A percentile compares a stretch with the other conserved stretches of the same genome.
Conservation (phyloP, 192 early-diverging fungal species). For the Entophlyctis luteolus region DNA sequence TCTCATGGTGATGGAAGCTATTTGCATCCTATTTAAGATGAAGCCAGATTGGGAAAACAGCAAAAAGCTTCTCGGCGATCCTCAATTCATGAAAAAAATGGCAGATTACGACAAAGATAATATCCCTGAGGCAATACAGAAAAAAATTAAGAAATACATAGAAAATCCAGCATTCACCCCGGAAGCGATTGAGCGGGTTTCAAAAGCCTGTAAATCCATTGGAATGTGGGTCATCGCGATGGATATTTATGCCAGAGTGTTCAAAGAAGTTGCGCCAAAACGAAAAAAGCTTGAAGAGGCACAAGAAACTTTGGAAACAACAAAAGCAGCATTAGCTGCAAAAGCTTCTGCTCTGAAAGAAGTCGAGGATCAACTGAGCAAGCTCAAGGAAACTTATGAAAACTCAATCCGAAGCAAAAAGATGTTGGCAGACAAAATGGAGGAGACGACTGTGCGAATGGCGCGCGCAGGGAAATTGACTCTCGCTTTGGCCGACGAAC, state of each 20-base stretch:
- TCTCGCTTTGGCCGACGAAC: conserved; percentile 55
- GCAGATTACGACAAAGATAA: conserved; percentile 60
- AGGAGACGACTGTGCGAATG: conserved; percentile 55
- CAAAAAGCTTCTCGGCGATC: conserved; percentile 53
- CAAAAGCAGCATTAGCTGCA: conserved; percentile 49
- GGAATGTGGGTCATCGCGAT: conserved; percentile 63
- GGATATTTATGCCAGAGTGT: conserved; percentile 56
- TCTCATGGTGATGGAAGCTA: conserved; percentile 57
- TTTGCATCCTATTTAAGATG: conserved; percentile 59
- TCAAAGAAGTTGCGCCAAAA: conserved; percentile 57
- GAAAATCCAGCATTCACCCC: conserved; percentile 57
- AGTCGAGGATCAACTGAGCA: conserved; percentile 55
- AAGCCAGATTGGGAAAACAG: conserved; percentile 63
- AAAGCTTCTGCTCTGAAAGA: conserved; percentile 53
- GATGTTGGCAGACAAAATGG: conserved; percentile 56
- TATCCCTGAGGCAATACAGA: conserved; percentile 51
- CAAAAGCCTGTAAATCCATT: conserved; percentile 57
- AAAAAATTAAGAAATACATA: conserved; percentile 58
- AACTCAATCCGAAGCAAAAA: conserved; percentile 51
- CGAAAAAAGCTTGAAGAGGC: conserved; percentile 54
- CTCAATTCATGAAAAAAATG: conserved; percentile 63
- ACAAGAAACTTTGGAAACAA: conserved; percentile 44
- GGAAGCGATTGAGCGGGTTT: conserved; percentile 52
- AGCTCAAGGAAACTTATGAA: conserved; percentile 58
- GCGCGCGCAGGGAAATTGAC: conserved; percentile 54